These are phyloP conservation scores for Gloeopeniophorella convolvens DNA, from an alignment of 768 basidiomycete genomes.

Conservation along the genomic window DNA sequence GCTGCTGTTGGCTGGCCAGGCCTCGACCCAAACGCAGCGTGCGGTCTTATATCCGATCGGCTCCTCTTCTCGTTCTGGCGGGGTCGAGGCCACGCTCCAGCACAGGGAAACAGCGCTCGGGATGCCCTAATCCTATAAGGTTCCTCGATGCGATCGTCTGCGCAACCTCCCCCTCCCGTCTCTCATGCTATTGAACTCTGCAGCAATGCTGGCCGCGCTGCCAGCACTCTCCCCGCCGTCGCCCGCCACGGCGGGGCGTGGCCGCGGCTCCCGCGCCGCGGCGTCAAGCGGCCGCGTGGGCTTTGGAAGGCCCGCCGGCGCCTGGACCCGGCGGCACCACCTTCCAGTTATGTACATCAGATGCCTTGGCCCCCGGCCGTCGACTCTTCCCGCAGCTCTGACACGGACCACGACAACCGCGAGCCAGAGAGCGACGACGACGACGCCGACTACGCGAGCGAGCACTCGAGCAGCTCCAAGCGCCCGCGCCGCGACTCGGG, in stretches of 20 bases:
- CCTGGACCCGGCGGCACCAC: conserved; percentile 1
- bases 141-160: too few relatives aligned
- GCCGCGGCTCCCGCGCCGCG: conserved; percentile 12
- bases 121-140: too few relatives aligned
- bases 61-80: too few relatives aligned
- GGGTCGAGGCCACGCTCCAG: too few relatives aligned
- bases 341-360: neutral
- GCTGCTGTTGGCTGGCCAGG: too few relatives aligned
- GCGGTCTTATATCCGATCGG: too few relatives aligned
- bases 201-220: neutral
- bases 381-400: conserved; percentile 5
- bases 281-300: conserved; percentile 14
- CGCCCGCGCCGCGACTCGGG: conserved; percentile 25
- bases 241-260: neutral
- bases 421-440: neutral
- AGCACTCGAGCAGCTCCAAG: conserved; percentile 22
- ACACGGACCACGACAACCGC: conserved; percentile 6
- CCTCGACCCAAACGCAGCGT: too few relatives aligned
- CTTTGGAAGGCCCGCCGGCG: conserved; percentile 15
- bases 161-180: neutral
- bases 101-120: too few relatives aligned
- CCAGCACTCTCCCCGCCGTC: neutral
- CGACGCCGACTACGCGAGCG: conserved; percentile 21
- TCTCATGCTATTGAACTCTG: conserved; percentile 4
- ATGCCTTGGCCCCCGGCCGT: too few relatives aligned